Evolutionary conservation across 495 filamentous ascomycete species (phyloP).

Genomic region (Aspergillus mulundensis): DNA sequence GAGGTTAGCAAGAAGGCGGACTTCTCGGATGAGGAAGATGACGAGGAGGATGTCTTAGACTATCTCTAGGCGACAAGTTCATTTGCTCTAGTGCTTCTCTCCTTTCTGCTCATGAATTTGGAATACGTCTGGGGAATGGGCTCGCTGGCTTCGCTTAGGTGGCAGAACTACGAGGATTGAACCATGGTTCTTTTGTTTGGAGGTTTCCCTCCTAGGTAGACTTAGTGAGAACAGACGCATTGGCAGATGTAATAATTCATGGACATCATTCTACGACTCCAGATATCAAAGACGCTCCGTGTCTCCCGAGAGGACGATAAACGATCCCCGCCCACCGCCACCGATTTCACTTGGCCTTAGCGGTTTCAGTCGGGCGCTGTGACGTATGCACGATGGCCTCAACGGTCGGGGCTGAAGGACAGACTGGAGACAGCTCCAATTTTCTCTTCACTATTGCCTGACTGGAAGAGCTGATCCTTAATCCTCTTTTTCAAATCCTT

Average conservation of each 20-base stretch:
- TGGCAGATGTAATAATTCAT: too few relatives aligned
- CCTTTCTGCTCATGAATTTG: too few relatives aligned
- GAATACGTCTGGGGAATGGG: neutral
- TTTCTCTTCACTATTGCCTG: constrained; percentile 3
- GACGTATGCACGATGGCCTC: constrained; percentile 5
- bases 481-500: neutral
- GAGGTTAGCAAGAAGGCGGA: constrained; percentile 2
- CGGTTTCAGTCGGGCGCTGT: constrained; percentile 5
- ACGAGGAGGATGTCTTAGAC: neutral
- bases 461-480: constrained; percentile 11
- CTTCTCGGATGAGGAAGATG: constrained; percentile 19
- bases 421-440: constrained; percentile 8
- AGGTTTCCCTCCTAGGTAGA: neutral
- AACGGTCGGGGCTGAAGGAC: constrained; percentile 14
- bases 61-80: neutral
- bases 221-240: neutral
- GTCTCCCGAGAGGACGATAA: neutral
- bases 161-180: neutral
- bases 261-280: too few relatives aligned
- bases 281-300: neutral
- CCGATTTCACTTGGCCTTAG: neutral
- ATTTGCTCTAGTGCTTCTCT: too few relatives aligned
- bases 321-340: neutral
- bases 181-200: constrained; percentile 5
- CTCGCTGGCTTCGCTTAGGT: neutral